Evolutionary conservation across 2,329 filamentous ascomycete species (phyloP), one percentile per base, ranked within the genome.

Genomic region (Pestalotiopsis sp.): DNA sequence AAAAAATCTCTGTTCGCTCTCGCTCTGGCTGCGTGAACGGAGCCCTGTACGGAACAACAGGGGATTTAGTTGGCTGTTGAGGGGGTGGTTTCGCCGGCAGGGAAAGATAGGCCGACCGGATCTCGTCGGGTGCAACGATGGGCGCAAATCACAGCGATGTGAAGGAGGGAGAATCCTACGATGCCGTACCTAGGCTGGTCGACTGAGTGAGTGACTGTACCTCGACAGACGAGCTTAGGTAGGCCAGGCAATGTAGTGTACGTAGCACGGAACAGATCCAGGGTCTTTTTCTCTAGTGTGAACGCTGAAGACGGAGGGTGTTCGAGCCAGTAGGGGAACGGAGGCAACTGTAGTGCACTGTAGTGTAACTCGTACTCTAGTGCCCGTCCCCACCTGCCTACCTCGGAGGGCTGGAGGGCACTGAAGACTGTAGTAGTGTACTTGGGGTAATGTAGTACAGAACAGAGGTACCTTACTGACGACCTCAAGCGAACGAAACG

Each of bases 351-450:
- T n/a, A 49, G 45, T 49, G n/a, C 45, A n/a, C 14, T n/a, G 20
- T 52, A n/a, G 60, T 27, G 60, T n/a, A n/a, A n/a, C n/a, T n/a
- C n/a, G n/a, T 62, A 27, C 11, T 6, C 12, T 64, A 57, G 63
- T 65, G 63, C 63, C 27, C 63, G 63, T 65, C 63, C 27, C 63
- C 63, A 65, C 63, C 63, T 65, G 25, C 63, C 63, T 57, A 56
- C 63, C 13, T 20, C n/a, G 59, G 59, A 20, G 39, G n/a, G 52
- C 5, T 61, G 27, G 6, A 27, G 14, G 25, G 25, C 27, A 31
- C 27, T 31, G 27, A 31, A 31, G 27, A 31, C 27, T 31, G 27
- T 31, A 31, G 27, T 31, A 31, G 27, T 31, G 27, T 31, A 31
- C 49, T 20, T 56, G 49, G 27, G 6, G 27, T 31, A 31, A 31